A percentile compares a stretch with the other conserved stretches of the same genome.
phyloP scores from a whole-genome alignment of 1,139 yeast species.

The Hanseniaspora gamundiae region DNA sequence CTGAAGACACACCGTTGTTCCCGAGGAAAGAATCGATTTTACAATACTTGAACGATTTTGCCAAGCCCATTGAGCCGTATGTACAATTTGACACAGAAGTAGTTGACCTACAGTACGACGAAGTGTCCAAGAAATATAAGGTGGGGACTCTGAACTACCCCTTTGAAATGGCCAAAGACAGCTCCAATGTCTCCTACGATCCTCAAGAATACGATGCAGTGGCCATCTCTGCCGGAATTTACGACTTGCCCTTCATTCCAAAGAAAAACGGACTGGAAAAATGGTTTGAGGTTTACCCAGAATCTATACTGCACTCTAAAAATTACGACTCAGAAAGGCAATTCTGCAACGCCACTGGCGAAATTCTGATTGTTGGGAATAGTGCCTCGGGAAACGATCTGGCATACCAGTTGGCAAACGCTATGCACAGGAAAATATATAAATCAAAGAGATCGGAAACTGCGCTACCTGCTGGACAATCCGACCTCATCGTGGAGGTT shows the following conservation, averaged over 20 bases:
- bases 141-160: constrained; percentile 28
- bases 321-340: constrained; percentile 39
- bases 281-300: constrained; percentile 35
- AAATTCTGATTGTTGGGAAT: constrained; percentile 43
- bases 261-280: constrained; percentile 39
- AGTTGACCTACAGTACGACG: constrained; percentile 21
- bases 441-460: constrained; percentile 33
- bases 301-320: constrained; percentile 43
- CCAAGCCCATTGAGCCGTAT: constrained; percentile 27
- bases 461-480: constrained; percentile 32
- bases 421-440: constrained; percentile 28
- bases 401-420: constrained; percentile 34
- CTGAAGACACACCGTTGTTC: constrained; percentile 33
- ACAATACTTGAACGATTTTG: constrained; percentile 35
- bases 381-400: constrained; percentile 49
- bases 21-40: constrained; percentile 39
- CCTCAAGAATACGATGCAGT: constrained; percentile 38
- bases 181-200: constrained; percentile 10
- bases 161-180: constrained; percentile 21
- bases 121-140: constrained; percentile 29
- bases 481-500: constrained; percentile 30
- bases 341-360: constrained; percentile 27
- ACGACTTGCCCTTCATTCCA: constrained; percentile 45
- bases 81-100: constrained; percentile 32
- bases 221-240: constrained; percentile 46